Conservation (phyloP, 169 alveolate genomes). For the Cryptosporidium felis region DNA sequence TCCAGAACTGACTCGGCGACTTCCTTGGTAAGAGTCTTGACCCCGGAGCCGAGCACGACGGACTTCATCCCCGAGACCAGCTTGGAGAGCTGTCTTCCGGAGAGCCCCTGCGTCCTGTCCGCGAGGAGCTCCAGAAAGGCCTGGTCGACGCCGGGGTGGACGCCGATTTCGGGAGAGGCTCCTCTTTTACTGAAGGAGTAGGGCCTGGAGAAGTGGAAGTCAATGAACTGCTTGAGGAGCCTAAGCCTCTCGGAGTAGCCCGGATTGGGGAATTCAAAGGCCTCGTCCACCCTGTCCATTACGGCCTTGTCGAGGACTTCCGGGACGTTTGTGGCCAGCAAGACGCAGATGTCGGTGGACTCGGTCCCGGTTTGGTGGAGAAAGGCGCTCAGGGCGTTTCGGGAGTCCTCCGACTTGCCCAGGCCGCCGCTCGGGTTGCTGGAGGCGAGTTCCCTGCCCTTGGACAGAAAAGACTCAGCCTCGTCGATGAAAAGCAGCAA, state of each 20-base stretch:
- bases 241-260: conserved; percentile 86
- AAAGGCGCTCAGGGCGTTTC: conserved; percentile 92
- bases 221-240: conserved; percentile 90
- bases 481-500: conserved; percentile 96
- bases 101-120: conserved; percentile 88
- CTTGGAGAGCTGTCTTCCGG: conserved; percentile 95
- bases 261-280: conserved; percentile 92
- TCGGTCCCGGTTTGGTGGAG: conserved; percentile 97
- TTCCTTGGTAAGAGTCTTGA: conserved; percentile 77
- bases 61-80: conserved; percentile 81
- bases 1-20: conserved; percentile 81
- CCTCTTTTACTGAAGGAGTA: conserved; percentile 76
- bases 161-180: conserved; percentile 57
- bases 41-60: conserved; percentile 83
- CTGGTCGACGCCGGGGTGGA: conserved; percentile 83
- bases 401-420: conserved; percentile 89
- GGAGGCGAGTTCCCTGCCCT: conserved; percentile 81
- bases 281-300: conserved; percentile 93
- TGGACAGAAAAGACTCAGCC: conserved; percentile 95
- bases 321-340: conserved; percentile 95
- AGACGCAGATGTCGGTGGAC: conserved; percentile 88
- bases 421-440: conserved; percentile 4
- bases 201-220: conserved; percentile 83
- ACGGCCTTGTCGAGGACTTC: conserved; percentile 93
- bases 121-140: conserved; percentile 83